Evolutionary conservation across 768 basidiomycete genomes (phyloP).

Genomic region (Podaxis sp.): DNA sequence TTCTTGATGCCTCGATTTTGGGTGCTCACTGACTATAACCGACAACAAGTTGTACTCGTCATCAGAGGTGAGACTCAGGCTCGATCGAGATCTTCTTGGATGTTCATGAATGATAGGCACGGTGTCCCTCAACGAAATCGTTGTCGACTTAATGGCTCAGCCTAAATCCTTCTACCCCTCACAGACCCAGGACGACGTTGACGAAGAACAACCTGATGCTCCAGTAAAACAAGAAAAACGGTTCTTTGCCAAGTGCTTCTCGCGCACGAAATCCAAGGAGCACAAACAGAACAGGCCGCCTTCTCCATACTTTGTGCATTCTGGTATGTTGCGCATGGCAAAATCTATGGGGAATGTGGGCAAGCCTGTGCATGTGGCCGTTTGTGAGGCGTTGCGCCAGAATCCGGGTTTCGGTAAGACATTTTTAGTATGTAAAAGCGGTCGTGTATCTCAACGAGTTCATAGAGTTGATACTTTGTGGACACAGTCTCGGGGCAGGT

Average conservation of each 20-base stretch:
- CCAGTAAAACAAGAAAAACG: slow-evolving; percentile 21
- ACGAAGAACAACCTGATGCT: not conserved
- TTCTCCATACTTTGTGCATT: slow-evolving; percentile 63
- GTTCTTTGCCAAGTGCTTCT: slow-evolving; percentile 33
- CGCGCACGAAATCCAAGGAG: slow-evolving; percentile 21
- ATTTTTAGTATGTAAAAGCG: not conserved
- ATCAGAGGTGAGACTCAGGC: slow-evolving; percentile 46
- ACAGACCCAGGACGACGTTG: slow-evolving; percentile 24
- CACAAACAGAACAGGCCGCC: slow-evolving; percentile 10
- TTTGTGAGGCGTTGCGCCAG: slow-evolving; percentile 61
- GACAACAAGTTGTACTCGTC: slow-evolving; percentile 74
- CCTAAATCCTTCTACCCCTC: slow-evolving; percentile 64
- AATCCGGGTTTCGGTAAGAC: slow-evolving; percentile 73
- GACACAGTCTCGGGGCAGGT: slow-evolving; percentile 83
- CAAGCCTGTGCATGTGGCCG: slow-evolving; percentile 75
- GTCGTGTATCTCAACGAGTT: not conserved
- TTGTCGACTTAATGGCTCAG: slow-evolving; percentile 83
- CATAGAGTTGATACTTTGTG: slow-evolving; percentile 71
- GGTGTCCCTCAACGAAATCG: slow-evolving; percentile 85
- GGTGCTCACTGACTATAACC: slow-evolving; percentile 79
- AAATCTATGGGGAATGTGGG: slow-evolving; percentile 74
- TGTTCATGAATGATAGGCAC: slow-evolving; percentile 42
- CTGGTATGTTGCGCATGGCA: slow-evolving; percentile 80
- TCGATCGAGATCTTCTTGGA: slow-evolving; percentile 11
- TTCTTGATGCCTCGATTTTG: slow-evolving; percentile 81